Evolutionary conservation across 2,329 filamentous ascomycete genomes (phyloP), one percentile per base, ranked within the genome.

Genomic region (Ceratocystis colombiana): DNA sequence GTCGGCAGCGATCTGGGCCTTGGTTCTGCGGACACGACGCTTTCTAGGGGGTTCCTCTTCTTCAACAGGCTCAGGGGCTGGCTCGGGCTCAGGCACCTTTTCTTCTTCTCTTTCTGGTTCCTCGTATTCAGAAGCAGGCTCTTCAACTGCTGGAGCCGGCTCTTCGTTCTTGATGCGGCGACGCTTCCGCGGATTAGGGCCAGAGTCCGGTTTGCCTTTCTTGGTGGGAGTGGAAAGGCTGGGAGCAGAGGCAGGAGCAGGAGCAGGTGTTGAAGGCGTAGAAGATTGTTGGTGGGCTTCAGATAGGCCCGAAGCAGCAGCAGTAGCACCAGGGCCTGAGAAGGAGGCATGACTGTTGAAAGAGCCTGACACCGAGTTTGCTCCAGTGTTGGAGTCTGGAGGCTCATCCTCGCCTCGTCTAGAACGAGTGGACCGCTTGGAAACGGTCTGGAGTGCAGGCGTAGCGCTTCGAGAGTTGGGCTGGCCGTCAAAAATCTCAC

Each of bases 381-480:
- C 71, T 3, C 66, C 61, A 1, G 73, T 71, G 6, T 75, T 73
- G 28, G 70, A 70, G 28, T 73, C 73, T 22, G 67, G 70, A 48
- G 71, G 73, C 64, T 70, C 73, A 41, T 72, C 73, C 65, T 72
- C 74, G 30, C 74, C 73, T 33, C 74, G 72, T 28, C 75, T 73
- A 46, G 71, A 71, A n/a, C 66, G 66, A 12, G 64, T 65, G 3
- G 53, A 37, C 3, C 66, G 62, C 44, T 66, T 68, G 17, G 57
- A 33, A 5, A 28, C 41, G 5, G 73, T 70, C 2, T 73, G 71
- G 5, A 71, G 74, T 6, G 72, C 77, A 1, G 82, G 82, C 12
- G 81, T 84, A 2, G 78, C 78, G 67, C 79, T 77, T 68, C 82
- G 78, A 70, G 81, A 83, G 17, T 62, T 46, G 8, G 44, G 80